Base-by-base conservation (phyloP, 192 early-diverging fungal species). In the Podila epigama region DNA sequence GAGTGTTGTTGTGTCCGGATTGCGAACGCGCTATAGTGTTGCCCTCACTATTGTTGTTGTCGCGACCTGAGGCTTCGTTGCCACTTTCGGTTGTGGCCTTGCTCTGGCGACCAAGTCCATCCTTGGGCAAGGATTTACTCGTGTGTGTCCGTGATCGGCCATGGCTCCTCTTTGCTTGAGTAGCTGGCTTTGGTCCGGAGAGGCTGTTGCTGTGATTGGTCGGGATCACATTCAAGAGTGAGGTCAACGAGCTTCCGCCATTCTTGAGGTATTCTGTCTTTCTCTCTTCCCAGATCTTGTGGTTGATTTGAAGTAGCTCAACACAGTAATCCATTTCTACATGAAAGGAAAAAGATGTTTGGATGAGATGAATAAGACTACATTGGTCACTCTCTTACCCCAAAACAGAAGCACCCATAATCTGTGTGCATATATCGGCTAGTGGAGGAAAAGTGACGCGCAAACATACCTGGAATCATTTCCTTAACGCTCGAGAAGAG, bases 401-500 rank as follows among this genome's bases (percentile, higher is more conserved):
- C 2, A 5, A 57, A 33, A 25, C 32, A 20, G 1, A 28, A 48
- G 22, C 31, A 59, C 15, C 34, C 20, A 11, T 40, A 36, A 8
- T 13, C 22, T 11, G 11, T 20, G 27, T 34, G 51, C 51, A 36
- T 22, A 39, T 15, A 63, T 11, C n/a, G n/a, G n/a, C n/a, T n/a
- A n/a, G n/a, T n/a, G n/a, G n/a, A n/a, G n/a, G n/a, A n/a, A n/a
- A n/a, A n/a, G n/a, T n/a, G n/a, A n/a, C n/a, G n/a, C 9, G 51
- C 51, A 52, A 44, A n/a, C 16, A n/a, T 44, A 84, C 82, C 82
- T 62, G 81, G 81, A 60, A 84, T 69, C 8, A 85, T 71, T 7
- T 84, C 79, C 28, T 65, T 59, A 8, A 86, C 81, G 20, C 66
- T 75, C 36, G 63, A 54, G 61, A 88, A 88, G 11, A 88, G 42